Percentiles rank a stretch among this genome's conserved stretches.
These are phyloP conservation scores for Salix caprea DNA, from an alignment of 345 rosid genomes.

Conservation along the genomic window DNA sequence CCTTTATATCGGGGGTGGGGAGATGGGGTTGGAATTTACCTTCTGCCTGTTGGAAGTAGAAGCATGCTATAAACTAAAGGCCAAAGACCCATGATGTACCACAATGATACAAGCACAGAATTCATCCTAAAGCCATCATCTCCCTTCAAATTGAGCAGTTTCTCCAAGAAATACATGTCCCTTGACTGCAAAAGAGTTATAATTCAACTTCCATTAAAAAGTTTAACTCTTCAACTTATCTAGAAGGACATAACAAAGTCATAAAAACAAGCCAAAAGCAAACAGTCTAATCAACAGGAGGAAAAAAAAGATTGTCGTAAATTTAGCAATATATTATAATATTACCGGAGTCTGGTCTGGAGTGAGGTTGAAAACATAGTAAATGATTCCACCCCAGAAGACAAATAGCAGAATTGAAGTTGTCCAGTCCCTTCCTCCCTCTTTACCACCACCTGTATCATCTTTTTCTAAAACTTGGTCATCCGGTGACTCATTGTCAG, in stretches of 20 bases:
- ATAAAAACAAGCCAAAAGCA: too few species aligned
- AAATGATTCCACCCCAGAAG: slow-evolving; percentile 68
- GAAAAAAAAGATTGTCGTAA: background rate
- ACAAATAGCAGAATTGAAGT: slow-evolving; percentile 63
- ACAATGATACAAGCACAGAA: slow-evolving; percentile 66
- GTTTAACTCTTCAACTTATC: too few species aligned
- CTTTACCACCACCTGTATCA: slow-evolving; percentile 16
- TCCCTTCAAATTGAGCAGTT: slow-evolving; percentile 68
- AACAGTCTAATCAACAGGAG: background rate
- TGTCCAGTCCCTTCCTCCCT: slow-evolving; percentile 62
- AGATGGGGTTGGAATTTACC: slow-evolving; percentile 34
- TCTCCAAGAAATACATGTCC: slow-evolving; percentile 75
- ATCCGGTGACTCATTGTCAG: slow-evolving; percentile 26
- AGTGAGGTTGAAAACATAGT: slow-evolving; percentile 66
- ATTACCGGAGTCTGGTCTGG: slow-evolving; percentile 78
- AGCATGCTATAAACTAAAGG: slow-evolving; percentile 75
- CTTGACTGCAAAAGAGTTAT: slow-evolving; percentile 46
- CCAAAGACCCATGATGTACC: slow-evolving; percentile 94
- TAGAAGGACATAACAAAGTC: too few species aligned
- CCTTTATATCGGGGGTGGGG: background rate
- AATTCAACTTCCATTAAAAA: too few species aligned
- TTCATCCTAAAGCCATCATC: slow-evolving; percentile 92
- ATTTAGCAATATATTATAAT: background rate
- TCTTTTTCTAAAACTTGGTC: slow-evolving; percentile 33
- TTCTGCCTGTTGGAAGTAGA: slow-evolving; percentile 72